Evolutionary conservation across 495 filamentous ascomycete genomes (phyloP).

Genomic region (Chaetomium cochliodes): DNA sequence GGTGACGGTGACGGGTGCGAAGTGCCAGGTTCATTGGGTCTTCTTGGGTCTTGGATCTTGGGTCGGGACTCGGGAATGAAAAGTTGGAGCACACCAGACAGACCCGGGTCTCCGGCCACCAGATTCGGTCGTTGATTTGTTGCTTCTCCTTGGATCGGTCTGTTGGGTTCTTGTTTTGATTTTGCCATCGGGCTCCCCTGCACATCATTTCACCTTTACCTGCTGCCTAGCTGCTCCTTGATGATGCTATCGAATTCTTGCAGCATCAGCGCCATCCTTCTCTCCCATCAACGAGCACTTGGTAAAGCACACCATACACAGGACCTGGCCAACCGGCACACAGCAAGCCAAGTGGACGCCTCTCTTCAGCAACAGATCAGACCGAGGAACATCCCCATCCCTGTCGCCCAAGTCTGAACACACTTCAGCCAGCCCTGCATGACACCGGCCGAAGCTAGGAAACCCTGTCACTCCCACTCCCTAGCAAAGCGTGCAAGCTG

Average conservation of each 20-base stretch:
- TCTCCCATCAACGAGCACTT: too few relatives aligned
- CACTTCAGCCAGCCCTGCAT: neutral
- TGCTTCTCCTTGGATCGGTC: neutral
- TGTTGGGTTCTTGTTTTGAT: slow-evolving; percentile 10
- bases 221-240: neutral
- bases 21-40: slow-evolving; percentile 7
- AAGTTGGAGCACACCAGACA: slow-evolving; percentile 8
- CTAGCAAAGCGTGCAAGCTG: neutral
- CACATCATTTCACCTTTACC: neutral
- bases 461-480: neutral
- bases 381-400: neutral
- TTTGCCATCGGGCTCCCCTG: slow-evolving; percentile 14
- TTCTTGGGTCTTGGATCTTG: too few relatives aligned
- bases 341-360: too few relatives aligned
- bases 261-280: too few relatives aligned
- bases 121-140: neutral
- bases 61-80: neutral
- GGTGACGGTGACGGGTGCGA: neutral
- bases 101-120: neutral
- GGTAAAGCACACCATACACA: too few relatives aligned
- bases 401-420: neutral
- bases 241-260: neutral
- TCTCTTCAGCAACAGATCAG: neutral
- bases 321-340: too few relatives aligned
- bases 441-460: neutral